phyloP scores from a whole-genome alignment of 495 filamentous ascomycete genomes.

The Hyaloscypha variabilis region DNA sequence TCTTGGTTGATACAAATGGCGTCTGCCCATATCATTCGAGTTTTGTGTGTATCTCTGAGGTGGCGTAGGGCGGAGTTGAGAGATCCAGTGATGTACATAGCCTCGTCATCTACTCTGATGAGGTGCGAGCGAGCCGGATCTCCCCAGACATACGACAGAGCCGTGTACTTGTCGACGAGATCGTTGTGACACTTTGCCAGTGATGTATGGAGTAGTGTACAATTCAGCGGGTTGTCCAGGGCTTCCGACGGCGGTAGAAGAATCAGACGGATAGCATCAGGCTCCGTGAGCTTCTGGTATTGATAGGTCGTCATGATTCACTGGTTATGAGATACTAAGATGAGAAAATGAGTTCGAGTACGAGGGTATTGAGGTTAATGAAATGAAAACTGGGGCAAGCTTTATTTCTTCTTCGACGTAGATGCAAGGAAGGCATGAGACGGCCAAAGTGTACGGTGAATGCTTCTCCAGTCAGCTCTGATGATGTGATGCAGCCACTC shows the following conservation, averaged over 20 bases:
- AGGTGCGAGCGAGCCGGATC: background rate
- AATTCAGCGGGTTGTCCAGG: background rate
- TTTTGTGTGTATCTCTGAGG: background rate
- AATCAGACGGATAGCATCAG: constrained; percentile 3
- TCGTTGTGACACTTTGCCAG: background rate
- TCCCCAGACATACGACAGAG: constrained; percentile 8
- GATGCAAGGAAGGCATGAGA: no score
- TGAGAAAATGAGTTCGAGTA: no score
- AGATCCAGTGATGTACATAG: background rate
- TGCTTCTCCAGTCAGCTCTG: no score
- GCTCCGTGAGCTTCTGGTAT: constrained; percentile 6
- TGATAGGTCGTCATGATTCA: constrained; percentile 8
- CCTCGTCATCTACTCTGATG: background rate
- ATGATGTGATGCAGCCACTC: no score
- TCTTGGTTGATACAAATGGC: constrained; percentile 1
- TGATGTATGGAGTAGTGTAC: background rate
- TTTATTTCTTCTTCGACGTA: no score
- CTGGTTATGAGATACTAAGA: no score
- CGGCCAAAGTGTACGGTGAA: no score
- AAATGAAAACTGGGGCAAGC: no score
- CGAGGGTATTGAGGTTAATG: no score
- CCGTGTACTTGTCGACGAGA: background rate
- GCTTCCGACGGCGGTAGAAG: background rate
- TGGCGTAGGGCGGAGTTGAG: constrained; percentile 4
- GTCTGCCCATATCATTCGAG: constrained; percentile 1